Evolutionary conservation across 202 grass and related monocot species (phyloP).

Genomic region (Zoysia matrella): DNA sequence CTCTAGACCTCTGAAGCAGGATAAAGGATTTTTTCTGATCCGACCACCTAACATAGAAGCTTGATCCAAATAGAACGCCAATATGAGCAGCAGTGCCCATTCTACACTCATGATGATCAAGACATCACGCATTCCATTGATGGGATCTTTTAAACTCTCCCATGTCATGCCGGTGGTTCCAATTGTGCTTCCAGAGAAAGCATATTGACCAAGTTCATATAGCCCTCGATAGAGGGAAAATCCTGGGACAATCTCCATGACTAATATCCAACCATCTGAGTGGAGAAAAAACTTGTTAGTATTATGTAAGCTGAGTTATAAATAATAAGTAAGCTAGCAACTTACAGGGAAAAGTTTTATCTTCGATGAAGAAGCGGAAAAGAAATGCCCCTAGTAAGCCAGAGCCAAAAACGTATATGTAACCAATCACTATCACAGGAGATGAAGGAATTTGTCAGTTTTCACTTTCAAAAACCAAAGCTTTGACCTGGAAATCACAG

Average conservation of each 20-base stretch:
- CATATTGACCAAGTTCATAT: constrained; percentile 69
- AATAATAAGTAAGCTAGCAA: constrained; percentile 24
- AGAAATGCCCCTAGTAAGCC: constrained; percentile 72
- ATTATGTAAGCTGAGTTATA: constrained; percentile 24
- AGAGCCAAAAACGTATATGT: constrained; percentile 81
- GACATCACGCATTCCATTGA: constrained; percentile 67
- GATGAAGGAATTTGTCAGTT: constrained; percentile 21
- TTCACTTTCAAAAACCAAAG: constrained; percentile 25
- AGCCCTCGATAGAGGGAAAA: too few relatives aligned
- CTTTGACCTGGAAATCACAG: constrained; percentile 17
- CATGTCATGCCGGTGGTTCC: constrained; percentile 57
- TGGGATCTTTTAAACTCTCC: constrained; percentile 61
- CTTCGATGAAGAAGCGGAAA: constrained; percentile 60
- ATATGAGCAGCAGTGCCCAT: constrained; percentile 59
- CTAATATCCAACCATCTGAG: constrained; percentile 64
- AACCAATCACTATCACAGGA: constrained; percentile 59
- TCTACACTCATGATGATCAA: constrained; percentile 73
- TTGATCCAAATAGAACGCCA: constrained; percentile 67
- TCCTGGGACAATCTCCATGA: constrained; percentile 74
- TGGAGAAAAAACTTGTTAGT: constrained; percentile 29
- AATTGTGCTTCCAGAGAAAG: constrained; percentile 57
- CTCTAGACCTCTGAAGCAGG: constrained; percentile 48
- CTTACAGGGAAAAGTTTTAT: constrained; percentile 59
- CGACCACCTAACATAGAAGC: constrained; percentile 37
- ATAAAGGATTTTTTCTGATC: constrained; percentile 45